Base-by-base conservation (phyloP, 768 basidiomycete species). In the Leccinum ochraceum region DNA sequence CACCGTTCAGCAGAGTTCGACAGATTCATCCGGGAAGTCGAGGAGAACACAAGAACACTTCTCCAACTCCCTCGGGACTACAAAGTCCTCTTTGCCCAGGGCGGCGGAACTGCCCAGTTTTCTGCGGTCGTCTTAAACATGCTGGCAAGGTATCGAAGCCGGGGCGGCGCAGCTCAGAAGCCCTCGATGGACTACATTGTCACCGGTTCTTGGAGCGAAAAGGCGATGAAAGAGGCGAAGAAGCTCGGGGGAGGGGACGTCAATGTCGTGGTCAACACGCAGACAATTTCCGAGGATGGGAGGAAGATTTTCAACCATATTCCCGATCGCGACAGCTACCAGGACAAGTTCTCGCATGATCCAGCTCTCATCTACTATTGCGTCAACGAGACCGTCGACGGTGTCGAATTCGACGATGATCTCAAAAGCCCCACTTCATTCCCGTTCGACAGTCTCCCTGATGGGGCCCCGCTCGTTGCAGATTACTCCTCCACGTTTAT, bases 381-480 rank as follows among this genome's bases (percentile, higher is more conserved):
- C 83, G 97, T 97, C 75, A 99, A 99, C 80, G 97, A 99, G 80
- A 99, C 97, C 14, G 90, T 98, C 60, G 89, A 96, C 66, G 97
- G 97, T 48, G 89, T 95, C 52, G 89, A 98, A 78, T 98, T 92
- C 77, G 78, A 88, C 2, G 71, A 79, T 55, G 83, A 86, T 59
- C 74, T 76, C n/a, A 69, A 71, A 20, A 81, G 79, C 26, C 77
- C 85, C 6, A 79, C 81, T 26, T 81, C 88, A 22, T 97, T 98
- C 81, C 95, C 95, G 4, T 95, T 90, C 80, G 82, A 89, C 62
- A 80, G 83, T 58, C 79, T 95, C 49, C 81, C 85, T 1, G 72
- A 83, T 60, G 74, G 76, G 48, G 72, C 70, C n/a, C 94, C 95
- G 16, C 84, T 99, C 64, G 94, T 98, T 8, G 95, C 84, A 26